Percentiles rank a stretch among this genome's conserved stretches.
phyloP scores from a whole-genome alignment of 2,329 filamentous ascomycete genomes.

The Cyphellophora europaea region DNA sequence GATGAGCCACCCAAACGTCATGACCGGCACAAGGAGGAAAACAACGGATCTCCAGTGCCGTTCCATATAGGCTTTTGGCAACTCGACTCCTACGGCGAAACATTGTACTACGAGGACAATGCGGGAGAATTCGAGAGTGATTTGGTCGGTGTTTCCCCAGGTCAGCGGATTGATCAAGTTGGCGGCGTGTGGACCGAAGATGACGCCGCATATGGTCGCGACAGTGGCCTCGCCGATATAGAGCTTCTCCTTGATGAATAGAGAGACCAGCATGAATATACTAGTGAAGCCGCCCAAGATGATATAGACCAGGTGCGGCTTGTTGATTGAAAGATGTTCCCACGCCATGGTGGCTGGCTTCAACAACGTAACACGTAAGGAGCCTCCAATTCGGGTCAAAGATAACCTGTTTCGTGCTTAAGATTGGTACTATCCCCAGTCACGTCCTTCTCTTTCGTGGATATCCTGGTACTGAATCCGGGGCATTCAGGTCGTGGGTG shows the following conservation, averaged over 20 bases:
- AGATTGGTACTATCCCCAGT: constrained; percentile 13
- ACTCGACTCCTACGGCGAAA: constrained; percentile 63
- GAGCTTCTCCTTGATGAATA: constrained; percentile 94
- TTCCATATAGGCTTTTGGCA: constrained; percentile 80
- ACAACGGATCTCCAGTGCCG: constrained; percentile 90
- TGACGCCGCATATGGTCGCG: constrained; percentile 61
- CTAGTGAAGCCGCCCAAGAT: constrained; percentile 96
- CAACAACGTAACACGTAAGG: no score
- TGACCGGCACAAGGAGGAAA: constrained; percentile 83
- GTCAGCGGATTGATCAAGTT: constrained; percentile 50
- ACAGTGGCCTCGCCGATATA: constrained; percentile 99
- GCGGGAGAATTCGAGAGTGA: constrained; percentile 61
- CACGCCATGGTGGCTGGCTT: constrained; percentile 36
- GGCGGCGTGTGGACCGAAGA: constrained; percentile 60
- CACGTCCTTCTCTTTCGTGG: constrained; percentile 12
- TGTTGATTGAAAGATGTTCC: constrained; percentile 60
- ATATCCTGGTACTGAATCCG: constrained; percentile 11
- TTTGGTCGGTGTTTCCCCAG: constrained; percentile 60
- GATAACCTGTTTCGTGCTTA: constrained; percentile 2
- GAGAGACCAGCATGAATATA: constrained; percentile 96
- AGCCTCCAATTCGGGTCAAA: constrained; percentile 1
- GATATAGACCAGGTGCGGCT: constrained; percentile 95
- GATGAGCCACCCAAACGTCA: constrained; percentile 80
- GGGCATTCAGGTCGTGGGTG: constrained; percentile 12
- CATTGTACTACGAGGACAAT: constrained; percentile 65